Evolutionary conservation across 768 basidiomycete species (phyloP), one percentile per base, ranked within the genome.

Genomic region (Pisolithus tinctorius): DNA sequence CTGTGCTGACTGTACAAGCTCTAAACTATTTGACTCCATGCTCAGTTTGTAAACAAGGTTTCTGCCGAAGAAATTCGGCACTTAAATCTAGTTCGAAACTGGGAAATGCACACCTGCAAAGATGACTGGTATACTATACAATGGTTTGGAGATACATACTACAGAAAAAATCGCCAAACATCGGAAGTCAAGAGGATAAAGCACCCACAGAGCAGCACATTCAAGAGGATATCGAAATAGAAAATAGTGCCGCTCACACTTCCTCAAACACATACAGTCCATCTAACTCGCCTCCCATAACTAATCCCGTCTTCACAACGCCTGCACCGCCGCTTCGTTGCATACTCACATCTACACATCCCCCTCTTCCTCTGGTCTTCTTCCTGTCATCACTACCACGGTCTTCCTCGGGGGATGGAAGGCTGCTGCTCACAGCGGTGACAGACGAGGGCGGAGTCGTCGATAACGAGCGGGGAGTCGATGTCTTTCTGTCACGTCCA

Each of bases 221-320:
- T 13, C 5, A 4, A 34, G 5, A 34, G 14, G 13, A 34, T 13
- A 14, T 34, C 34, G 34, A 34, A 34, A 13, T 14, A 34, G 34
- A 34, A 34, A 34, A 34, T 11, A 34, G 34, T 13, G 34, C 11
- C 29, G 49, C 23, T 51, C 16, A 43, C 40, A 42, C 41, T 11
- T 50, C 53, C 27, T 66, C 65, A 55, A 66, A 66, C 48, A 66
- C 65, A 40, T 66, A 66, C 42, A 66, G 31, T 30, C 65, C 65
- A 17, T 66, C 65, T 54, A 66, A 17, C 52, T 66, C 65, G 23
- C 65, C 65, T 6, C 65, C 65, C 6, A 58, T 62, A 17, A 66
- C 65, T 30, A 66, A 43, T 6, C 64, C 65, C 14, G 66, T 58
- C 46, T 55, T 66, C 27, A 37, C 52, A 36, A 9, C 47, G 34